Evolutionary conservation across 495 filamentous ascomycete genomes (phyloP), one percentile per base, ranked within the genome.

Genomic region (Tetracladium setigerum): DNA sequence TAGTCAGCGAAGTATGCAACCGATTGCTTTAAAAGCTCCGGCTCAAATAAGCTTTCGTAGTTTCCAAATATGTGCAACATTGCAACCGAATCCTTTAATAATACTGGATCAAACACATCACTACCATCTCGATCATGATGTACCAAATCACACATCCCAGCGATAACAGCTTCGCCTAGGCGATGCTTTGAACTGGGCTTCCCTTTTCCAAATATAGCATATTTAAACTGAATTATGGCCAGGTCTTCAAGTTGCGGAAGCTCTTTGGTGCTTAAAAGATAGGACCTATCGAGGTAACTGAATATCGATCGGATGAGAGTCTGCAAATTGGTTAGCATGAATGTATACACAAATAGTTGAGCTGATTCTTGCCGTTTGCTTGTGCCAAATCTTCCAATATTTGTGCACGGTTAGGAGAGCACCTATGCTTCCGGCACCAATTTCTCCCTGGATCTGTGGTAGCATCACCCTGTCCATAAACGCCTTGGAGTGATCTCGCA

Each of bases 221-320:
- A 76, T 65, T 59, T 73, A 67, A 68, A 94, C 70, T 56, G 74
- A 54, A 53, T 54, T 41, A 77, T 74, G 15, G 67, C 68, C 61
- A 78, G 67, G 53, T 80, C 79, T 52, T 79, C 72, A 12, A 86
- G 65, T 40, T 66, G 62, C 48, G 67, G 70, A n/a, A 58, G 54
- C 34, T 70, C 53, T 53, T 72, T 80, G 32, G 76, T 77, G 30
- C 81, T 79, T 1, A 95, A 68, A 16, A 98, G 76, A 60, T 86
- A 95, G 4, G 88, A 86, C 48, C 92, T 80, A 58, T 98, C 91
- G 45, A 98, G 72, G 53, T 89, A 96, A 58, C 85, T 90, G 68
- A 95, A 97, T 27, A 95, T 83, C 49, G 81, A 88, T 46, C 87
- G 76, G 42, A 98, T 72, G 15, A 77, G 82, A 33, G 77, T 74